Percentiles rank a stretch among this genome's conserved stretches.
phyloP scores from a whole-genome alignment of 805 yeast genomes.

The Myxozyma neotropica region DNA sequence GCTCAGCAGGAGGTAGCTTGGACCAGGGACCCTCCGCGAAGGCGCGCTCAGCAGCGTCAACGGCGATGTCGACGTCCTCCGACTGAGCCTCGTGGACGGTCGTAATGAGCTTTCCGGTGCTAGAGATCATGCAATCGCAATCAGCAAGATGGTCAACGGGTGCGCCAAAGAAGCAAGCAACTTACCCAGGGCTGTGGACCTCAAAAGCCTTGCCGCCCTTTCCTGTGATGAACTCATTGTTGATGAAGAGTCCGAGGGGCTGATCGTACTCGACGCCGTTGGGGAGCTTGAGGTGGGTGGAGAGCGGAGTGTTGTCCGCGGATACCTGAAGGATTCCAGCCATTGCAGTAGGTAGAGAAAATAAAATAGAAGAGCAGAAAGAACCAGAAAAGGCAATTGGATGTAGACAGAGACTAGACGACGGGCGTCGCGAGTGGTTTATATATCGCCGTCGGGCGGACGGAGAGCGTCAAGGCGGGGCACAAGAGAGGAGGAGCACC shows the following conservation, averaged over 20 bases:
- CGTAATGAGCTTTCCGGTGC: constrained; percentile 60
- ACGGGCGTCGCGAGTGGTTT: background rate
- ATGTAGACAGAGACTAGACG: background rate
- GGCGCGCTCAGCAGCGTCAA: constrained; percentile 79
- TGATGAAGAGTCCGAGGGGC: constrained; percentile 81
- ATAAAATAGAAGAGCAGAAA: background rate
- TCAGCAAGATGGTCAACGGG: background rate
- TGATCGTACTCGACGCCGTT: constrained; percentile 74
- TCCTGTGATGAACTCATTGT: constrained; percentile 71
- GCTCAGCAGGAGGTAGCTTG: constrained; percentile 62
- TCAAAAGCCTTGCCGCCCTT: constrained; percentile 60
- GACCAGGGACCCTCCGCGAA: constrained; percentile 70
- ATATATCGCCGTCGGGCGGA: constrained; percentile 8
- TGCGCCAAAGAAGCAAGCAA: background rate
- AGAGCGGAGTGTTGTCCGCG: constrained; percentile 30
- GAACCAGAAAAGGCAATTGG: background rate
- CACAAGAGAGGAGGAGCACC: constrained; percentile 8
- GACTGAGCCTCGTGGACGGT: constrained; percentile 73
- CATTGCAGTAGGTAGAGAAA: too few relatives aligned
- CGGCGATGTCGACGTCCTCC: constrained; percentile 83
- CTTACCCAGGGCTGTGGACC: constrained; percentile 47
- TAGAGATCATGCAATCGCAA: constrained; percentile 3
- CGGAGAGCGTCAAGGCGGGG: constrained; percentile 8
- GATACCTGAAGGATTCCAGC: constrained; percentile 22
- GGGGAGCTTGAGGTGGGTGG: constrained; percentile 58